phyloP scores from a whole-genome alignment of 352 stramenopile genomes.

The Pythium periplocum region DNA sequence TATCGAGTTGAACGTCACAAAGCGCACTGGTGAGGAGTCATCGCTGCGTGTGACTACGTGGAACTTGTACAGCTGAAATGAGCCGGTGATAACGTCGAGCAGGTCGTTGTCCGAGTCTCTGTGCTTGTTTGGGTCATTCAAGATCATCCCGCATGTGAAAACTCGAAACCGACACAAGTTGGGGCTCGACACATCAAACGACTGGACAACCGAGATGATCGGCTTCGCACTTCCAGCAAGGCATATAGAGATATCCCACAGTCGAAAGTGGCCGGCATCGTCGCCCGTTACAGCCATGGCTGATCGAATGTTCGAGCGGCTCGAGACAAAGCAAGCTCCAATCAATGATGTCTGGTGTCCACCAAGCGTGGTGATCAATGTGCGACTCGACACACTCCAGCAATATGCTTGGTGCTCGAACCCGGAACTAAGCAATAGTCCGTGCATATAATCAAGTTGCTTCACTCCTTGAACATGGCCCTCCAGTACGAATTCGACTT shows the following conservation, averaged over 20 bases:
- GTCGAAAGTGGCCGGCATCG: conserved; percentile 62
- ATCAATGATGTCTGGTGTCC: conserved; percentile 71
- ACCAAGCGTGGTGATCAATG: conserved; percentile 43
- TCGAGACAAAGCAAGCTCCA: conserved; percentile 57
- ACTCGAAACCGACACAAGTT: conserved; percentile 39
- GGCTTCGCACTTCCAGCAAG: conserved; percentile 32
- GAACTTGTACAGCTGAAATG: conserved; percentile 50
- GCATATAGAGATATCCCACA: conserved; percentile 71
- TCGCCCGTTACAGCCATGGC: conserved; percentile 61
- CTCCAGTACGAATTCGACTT: conserved; percentile 49
- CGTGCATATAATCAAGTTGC: conserved; percentile 43
- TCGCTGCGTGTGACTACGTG: conserved; percentile 33
- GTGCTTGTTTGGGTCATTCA: conserved; percentile 4
- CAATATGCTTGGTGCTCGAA: conserved; percentile 83
- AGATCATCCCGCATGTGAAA: conserved; percentile 22
- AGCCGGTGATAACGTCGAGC: conserved; percentile 46
- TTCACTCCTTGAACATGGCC: conserved; percentile 62
- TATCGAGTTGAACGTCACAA: conserved; percentile 53
- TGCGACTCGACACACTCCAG: conserved; percentile 52
- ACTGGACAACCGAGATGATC: conserved; percentile 30
- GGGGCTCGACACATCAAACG: conserved; percentile 39
- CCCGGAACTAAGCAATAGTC: conserved; percentile 57
- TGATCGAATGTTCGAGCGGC: neutral
- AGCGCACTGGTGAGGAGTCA: conserved; percentile 26
- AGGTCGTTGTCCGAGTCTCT: conserved; percentile 18